phyloP scores from a whole-genome alignment of 768 basidiomycete species.

The Pulveroboletus sp. region DNA sequence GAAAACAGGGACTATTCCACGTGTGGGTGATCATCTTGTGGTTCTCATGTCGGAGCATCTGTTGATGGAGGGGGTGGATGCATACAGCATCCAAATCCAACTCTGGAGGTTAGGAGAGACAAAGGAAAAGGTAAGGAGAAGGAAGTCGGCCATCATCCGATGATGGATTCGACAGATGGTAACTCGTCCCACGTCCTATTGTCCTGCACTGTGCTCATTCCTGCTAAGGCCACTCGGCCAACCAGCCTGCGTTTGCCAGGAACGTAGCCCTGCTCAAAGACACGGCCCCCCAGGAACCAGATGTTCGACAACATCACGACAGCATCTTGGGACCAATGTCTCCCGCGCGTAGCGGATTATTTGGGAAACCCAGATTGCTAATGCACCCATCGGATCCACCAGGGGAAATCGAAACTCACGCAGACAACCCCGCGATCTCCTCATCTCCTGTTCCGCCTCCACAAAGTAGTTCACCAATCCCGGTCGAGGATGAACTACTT shows the following conservation, averaged over 20 bases:
- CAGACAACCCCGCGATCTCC: constrained; percentile 1
- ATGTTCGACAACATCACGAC: not conserved
- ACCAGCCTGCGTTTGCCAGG: constrained; percentile 18
- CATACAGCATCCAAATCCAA: not conserved
- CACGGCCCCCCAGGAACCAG: not conserved
- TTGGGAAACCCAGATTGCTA: constrained; percentile 37
- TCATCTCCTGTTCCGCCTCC: constrained; percentile 24
- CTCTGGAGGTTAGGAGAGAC: constrained; percentile 9
- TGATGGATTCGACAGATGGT: constrained; percentile 40
- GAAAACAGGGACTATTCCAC: constrained; percentile 45
- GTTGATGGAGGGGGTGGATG: constrained; percentile 27
- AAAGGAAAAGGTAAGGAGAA: constrained; percentile 36
- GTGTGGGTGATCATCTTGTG: constrained; percentile 33
- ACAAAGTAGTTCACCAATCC: constrained; percentile 28
- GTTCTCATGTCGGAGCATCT: constrained; percentile 37
- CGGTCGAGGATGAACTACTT: constrained; percentile 1
- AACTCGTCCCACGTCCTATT: not conserved
- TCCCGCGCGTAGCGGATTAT: constrained; percentile 8
- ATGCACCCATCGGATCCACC: constrained; percentile 21
- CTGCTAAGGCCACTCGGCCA: constrained; percentile 4
- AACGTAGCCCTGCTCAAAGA: constrained; percentile 23
- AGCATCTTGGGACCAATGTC: not conserved
- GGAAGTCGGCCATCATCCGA: constrained; percentile 25
- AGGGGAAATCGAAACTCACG: constrained; percentile 3
- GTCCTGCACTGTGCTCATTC: not conserved